Percentiles rank a stretch among this genome's conserved stretches.
These are phyloP conservation scores for Boletus rubescentipes DNA, from an alignment of 768 basidiomycete genomes.

Conservation along the genomic window DNA sequence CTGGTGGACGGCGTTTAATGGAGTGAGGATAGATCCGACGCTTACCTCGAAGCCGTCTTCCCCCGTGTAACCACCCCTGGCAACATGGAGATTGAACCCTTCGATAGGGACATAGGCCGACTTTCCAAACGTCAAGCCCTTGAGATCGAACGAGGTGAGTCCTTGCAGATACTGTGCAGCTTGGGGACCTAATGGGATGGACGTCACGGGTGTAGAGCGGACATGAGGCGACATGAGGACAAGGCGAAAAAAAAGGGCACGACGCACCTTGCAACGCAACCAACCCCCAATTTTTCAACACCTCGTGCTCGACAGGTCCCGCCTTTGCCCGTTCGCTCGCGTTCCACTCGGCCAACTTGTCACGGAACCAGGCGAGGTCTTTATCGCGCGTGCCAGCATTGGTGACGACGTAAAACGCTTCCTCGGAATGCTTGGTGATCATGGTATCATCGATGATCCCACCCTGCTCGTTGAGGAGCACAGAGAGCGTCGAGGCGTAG, in stretches of 20 bases:
- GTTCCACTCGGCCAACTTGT: slow-evolving; percentile 79
- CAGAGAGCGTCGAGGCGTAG: slow-evolving; percentile 82
- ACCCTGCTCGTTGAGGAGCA: slow-evolving; percentile 83
- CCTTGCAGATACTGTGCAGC: slow-evolving; percentile 78
- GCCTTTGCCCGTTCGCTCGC: slow-evolving; percentile 43
- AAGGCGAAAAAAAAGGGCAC: neutral
- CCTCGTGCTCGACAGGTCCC: slow-evolving; percentile 75
- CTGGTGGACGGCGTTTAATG: neutral
- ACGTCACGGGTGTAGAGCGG: neutral
- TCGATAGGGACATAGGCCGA: slow-evolving; percentile 79
- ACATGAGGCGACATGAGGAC: neutral
- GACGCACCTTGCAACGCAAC: slow-evolving; percentile 85
- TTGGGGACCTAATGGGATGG: slow-evolving; percentile 59
- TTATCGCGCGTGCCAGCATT: slow-evolving; percentile 86
- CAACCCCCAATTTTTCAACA: slow-evolving; percentile 83
- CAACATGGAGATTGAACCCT: slow-evolving; percentile 65
- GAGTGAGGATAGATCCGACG: neutral
- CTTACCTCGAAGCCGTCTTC: slow-evolving; percentile 96
- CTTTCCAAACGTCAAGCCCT: slow-evolving; percentile 77
- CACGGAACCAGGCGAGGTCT: slow-evolving; percentile 76
- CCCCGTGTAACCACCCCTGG: slow-evolving; percentile 95
- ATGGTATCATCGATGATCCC: slow-evolving; percentile 97
- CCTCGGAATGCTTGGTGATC: slow-evolving; percentile 77
- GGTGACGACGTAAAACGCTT: slow-evolving; percentile 92
- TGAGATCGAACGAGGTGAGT: slow-evolving; percentile 73